Base-by-base conservation (phyloP, 2,329 filamentous ascomycete species). In the Neonectria neomacrospora region DNA sequence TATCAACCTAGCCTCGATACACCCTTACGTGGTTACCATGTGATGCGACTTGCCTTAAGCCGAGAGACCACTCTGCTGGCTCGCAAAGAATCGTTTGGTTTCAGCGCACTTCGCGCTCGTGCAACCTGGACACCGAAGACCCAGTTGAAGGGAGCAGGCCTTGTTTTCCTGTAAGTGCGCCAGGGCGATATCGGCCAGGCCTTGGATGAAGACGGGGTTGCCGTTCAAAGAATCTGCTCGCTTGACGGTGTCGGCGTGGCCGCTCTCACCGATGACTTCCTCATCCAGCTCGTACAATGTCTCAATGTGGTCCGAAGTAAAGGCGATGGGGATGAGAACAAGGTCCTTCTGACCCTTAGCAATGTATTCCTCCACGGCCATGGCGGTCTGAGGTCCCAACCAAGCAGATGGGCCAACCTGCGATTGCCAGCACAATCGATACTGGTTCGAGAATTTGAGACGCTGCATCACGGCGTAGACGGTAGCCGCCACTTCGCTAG, bases 241-340 rank as follows among this genome's bases (percentile, higher is more conserved):
- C 83, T 96, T 97, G 67, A 99, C 89, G 0, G 89, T 91, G 32
- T 94, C 93, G 0, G 87, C 81, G 73, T 92, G 88, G 14, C 91
- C 89, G 1, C 87, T 93, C 78, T 97, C 94, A 61, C 93, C 91
- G 74, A 99, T 98, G 41, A 99, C 93, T 80, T 99, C 96, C 72
- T 93, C 85, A 77, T 99, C 96, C 55, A 99, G 83, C 79, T 99
- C 96, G 77, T 91, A 98, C 1, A 99, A 83, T 0, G 96, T 99
- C 81, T 99, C 96, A 70, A 99, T 99, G 76, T 99, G 96, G 74
- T 99, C 96, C n/a, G 93, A 97, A 0, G 96, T 99, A 77, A 99
- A 99, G 6, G 96, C 96, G 68, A 99, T 96, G 0, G 96, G 96
- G 59, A 99, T 93, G 7, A 99, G 84, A 1, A 97, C 85, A 58